Evolutionary conservation across 2,329 filamentous ascomycete genomes (phyloP).

Genomic region (Aureobasidium sp.): DNA sequence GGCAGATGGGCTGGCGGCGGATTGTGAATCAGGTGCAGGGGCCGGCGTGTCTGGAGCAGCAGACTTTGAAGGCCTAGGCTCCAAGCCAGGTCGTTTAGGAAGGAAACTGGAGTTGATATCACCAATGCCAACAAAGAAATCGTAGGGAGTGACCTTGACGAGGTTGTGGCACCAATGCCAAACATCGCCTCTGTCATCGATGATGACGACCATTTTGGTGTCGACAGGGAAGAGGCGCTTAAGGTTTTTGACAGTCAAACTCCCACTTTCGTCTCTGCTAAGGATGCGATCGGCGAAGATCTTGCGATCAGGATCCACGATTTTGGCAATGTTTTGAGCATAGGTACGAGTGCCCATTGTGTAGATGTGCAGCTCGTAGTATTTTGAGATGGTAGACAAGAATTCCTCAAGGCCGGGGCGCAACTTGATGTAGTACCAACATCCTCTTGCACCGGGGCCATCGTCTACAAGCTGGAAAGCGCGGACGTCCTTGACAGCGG

Average conservation of each 20-base stretch:
- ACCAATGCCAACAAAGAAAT: conserved; percentile 96
- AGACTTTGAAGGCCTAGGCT: conserved; percentile 24
- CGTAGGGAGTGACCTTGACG: conserved; percentile 90
- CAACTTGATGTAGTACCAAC: conserved; percentile 98
- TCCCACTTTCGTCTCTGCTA: conserved; percentile 94
- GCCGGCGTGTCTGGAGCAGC: conserved; percentile 7
- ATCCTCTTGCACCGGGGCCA: conserved; percentile 65
- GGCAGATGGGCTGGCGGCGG: not conserved
- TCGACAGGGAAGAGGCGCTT: conserved; percentile 91
- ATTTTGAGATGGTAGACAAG: conserved; percentile 64
- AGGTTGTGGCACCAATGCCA: conserved; percentile 92
- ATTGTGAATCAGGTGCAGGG: not conserved
- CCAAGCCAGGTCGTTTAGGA: conserved; percentile 59
- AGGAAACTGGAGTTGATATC: conserved; percentile 98
- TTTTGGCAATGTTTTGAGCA: conserved; percentile 80
- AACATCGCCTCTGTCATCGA: conserved; percentile 92
- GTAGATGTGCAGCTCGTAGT: conserved; percentile 96
- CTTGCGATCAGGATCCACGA: conserved; percentile 83
- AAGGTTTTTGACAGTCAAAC: conserved; percentile 81
- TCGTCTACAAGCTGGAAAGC: conserved; percentile 88
- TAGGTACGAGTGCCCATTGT: conserved; percentile 99
- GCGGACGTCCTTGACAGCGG: conserved; percentile 80
- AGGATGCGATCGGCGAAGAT: conserved; percentile 93
- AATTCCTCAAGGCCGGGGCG: conserved; percentile 81
- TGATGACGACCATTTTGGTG: conserved; percentile 98